Base-by-base conservation (phyloP, 805 yeast species). In the Saturnispora silvae region DNA sequence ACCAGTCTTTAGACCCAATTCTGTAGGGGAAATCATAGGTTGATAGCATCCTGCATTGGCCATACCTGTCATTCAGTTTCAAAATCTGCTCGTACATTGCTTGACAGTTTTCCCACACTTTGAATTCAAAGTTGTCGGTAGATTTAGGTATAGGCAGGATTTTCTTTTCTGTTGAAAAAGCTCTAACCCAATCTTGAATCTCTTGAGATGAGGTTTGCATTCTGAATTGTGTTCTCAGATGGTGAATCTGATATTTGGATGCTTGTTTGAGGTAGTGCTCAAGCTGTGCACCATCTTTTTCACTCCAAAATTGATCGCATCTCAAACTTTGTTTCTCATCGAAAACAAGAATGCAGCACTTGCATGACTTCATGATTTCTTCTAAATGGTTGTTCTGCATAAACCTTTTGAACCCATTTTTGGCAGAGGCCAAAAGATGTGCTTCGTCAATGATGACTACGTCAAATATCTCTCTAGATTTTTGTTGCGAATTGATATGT, bases 1-100 rank as follows among this genome's bases (percentile, higher is more conserved):
- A 66, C 52, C 66, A 64, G 40, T 65, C 70, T 33, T 60, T 64
- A 7, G 63, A 65, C 28, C 65, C 70, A 11, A 66, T 44, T 38
- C 68, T 52, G 43, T 66, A 66, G 0, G 69, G 70, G 50, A 64
- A 66, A 44, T 66, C 72, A 45, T 66, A 66, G 1, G 72, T 66
- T 9, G 64, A 54, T 18, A 66, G 34, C 46, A 66, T 52, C 44
- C 72, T 52, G 31, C 66, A 62, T 43, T 65, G 70, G 2, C 71
- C 70, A 40, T 41, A 45, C 32, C 50, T 29, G 2, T 42, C 33
- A 40, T 66, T 60, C 28, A 54, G 48, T 6, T 32, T 35, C 20
- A 51, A 51, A n/a, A 66, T 35, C 0, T 43, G 50, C 2, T 58
- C 52, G 45, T 65, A 65, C 69, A 66, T 63, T 3, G 50, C 57